These are phyloP conservation scores for Cercospora beticola DNA, from an alignment of 2,329 filamentous ascomycete species.

Conservation along the genomic window DNA sequence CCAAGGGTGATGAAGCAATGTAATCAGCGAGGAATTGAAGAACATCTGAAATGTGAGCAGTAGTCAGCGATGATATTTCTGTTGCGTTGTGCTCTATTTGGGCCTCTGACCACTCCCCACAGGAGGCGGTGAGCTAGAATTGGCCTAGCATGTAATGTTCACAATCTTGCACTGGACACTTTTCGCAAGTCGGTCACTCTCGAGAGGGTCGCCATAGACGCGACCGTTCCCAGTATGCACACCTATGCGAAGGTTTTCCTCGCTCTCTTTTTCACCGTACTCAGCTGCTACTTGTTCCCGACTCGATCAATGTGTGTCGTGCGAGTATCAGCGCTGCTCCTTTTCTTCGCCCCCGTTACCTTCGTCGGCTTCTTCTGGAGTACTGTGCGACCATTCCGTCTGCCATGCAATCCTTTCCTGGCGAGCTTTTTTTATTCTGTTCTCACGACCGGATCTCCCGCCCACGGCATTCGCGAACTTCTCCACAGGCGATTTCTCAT, in stretches of 20 bases:
- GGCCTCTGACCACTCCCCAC: background rate
- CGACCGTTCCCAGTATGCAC: background rate
- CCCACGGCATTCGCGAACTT: background rate
- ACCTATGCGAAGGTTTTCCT: background rate
- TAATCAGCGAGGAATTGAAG: background rate
- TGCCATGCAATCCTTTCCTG: background rate
- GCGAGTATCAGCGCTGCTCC: background rate
- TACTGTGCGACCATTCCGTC: background rate
- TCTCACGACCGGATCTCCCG: background rate
- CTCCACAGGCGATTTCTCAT: background rate
- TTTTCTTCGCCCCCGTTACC: background rate
- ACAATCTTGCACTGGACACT: background rate
- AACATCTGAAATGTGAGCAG: background rate
- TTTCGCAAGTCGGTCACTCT: background rate
- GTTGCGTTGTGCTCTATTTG: background rate
- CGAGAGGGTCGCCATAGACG: background rate
- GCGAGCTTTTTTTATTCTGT: background rate
- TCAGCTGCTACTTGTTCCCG: background rate
- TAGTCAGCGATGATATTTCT: background rate
- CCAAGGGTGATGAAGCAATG: background rate
- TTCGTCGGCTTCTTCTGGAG: background rate
- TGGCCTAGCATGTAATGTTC: background rate
- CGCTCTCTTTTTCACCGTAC: background rate
- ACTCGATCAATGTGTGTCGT: background rate
- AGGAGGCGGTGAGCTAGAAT: background rate